Evolutionary conservation across 768 basidiomycete species (phyloP).

Genomic region (Leucocoprinus birnbaumii): DNA sequence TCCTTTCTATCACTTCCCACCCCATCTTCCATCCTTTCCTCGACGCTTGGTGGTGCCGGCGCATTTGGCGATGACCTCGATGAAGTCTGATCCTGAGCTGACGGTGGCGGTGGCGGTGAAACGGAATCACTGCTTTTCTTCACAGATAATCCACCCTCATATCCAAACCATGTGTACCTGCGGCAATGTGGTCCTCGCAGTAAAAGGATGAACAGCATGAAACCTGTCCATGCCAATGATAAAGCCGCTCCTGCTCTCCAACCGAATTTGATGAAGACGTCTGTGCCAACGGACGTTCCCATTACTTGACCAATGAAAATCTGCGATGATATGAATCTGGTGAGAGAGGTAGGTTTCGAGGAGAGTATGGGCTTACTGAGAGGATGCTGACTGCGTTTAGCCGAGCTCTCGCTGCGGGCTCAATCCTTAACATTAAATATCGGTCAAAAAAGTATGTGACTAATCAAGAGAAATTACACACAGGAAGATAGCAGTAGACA

Average conservation of each 20-base stretch:
- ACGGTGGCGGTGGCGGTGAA: background rate
- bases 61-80: too few relatives aligned
- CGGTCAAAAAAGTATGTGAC: background rate
- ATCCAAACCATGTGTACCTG: slow-evolving; percentile 62
- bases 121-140: slow-evolving; percentile 19
- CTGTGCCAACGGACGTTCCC: slow-evolving; percentile 73
- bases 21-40: too few relatives aligned
- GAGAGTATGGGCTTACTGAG: too few relatives aligned
- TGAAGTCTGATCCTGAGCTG: too few relatives aligned
- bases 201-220: slow-evolving; percentile 54
- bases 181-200: slow-evolving; percentile 66
- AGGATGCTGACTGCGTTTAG: slow-evolving; percentile 77
- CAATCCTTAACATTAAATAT: slow-evolving; percentile 28
- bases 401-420: slow-evolving; percentile 54
- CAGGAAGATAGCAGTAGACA: slow-evolving; percentile 59
- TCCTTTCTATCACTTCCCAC: too few relatives aligned
- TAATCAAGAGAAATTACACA: slow-evolving; percentile 19
- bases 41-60: too few relatives aligned
- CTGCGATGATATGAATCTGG: too few relatives aligned
- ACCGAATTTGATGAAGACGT: slow-evolving; percentile 66
- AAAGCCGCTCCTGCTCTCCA: slow-evolving; percentile 68
- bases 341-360: too few relatives aligned
- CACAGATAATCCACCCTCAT: slow-evolving; percentile 50
- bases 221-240: slow-evolving; percentile 55
- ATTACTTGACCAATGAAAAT: slow-evolving; percentile 81